These are phyloP conservation scores for Lactarius evosmus DNA, from an alignment of 768 basidiomycete genomes.

Conservation along the genomic window DNA sequence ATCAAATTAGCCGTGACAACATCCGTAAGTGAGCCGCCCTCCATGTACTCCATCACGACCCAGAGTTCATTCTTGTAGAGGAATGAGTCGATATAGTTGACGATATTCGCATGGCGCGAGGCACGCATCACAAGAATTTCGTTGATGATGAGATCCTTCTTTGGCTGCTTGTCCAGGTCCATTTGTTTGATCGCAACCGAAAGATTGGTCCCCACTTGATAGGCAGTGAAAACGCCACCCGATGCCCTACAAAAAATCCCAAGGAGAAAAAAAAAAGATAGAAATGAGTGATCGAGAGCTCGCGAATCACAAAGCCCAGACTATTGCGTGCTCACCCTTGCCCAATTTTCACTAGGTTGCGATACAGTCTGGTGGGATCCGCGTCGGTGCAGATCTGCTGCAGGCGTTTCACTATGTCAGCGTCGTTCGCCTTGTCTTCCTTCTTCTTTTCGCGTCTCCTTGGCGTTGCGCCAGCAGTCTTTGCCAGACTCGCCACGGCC, in stretches of 20 bases:
- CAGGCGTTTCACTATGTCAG: conserved; percentile 87
- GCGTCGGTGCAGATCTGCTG: conserved; percentile 96
- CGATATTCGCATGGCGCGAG: conserved; percentile 96
- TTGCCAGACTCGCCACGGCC: conserved; percentile 62
- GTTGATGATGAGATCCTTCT: conserved; percentile 99
- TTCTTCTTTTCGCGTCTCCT: conserved; percentile 85
- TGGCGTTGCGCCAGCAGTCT: conserved; percentile 74
- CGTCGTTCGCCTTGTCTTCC: conserved; percentile 71
- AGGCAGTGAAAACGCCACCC: conserved; percentile 97
- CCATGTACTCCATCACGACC: conserved; percentile 99
- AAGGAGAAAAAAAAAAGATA: conserved; percentile 16
- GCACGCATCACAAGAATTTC: conserved; percentile 99
- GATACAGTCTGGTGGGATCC: conserved; percentile 91
- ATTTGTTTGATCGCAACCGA: conserved; percentile 99
- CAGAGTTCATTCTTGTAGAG: conserved; percentile 96
- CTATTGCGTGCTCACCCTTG: conserved; percentile 68
- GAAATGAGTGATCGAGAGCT: conserved; percentile 17
- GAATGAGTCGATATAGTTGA: conserved; percentile 99
- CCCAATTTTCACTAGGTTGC: conserved; percentile 93
- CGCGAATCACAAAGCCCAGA: background rate
- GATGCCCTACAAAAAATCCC: conserved; percentile 60
- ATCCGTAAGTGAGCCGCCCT: conserved; percentile 91
- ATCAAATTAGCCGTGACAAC: conserved; percentile 95
- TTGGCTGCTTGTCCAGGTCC: conserved; percentile 99
- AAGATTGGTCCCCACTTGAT: conserved; percentile 92